Evolutionary conservation across 2,329 filamentous ascomycete species (phyloP), one percentile per base, ranked within the genome.

Genomic region (Aspergillus udagawae): DNA sequence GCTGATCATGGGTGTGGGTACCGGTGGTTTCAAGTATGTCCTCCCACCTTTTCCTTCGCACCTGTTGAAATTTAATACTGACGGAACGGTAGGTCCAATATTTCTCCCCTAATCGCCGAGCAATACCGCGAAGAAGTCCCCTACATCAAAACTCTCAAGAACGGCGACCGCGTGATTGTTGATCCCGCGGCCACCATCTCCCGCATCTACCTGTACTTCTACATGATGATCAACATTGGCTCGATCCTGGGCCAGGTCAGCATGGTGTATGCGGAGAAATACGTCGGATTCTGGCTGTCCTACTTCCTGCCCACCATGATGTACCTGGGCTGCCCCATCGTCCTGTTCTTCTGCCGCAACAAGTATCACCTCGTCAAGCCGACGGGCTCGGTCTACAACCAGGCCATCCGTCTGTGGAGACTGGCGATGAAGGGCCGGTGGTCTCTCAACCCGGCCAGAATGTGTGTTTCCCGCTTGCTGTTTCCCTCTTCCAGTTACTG

Each of bases 211-310:
- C 80, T 85, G 64, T 87, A 84, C 72, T 90, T 89, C 71, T 91
- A 90, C 73, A 78, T 89, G 55, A 82, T 86, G 67, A 87, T 89
- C 75, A 90, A 90, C 67, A 69, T 88, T 14, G 88, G 88, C 32
- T 83, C 86, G 27, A 75, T 87, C 48, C 67, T 79, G 49, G 84
- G 81, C 48, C 85, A 86, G 71, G 80, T 88, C 56, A 78, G 77
- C 66, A 91, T 88, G 84, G 86, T 86, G 35, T 92, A 89, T 67
- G 84, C 87, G 1, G 89, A 91, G 73, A 87, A 88, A 69, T 90
- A 89, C 60, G 81, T 90, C 50, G 88, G 88, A 7, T 91, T 90
- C 78, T 92, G 86, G 86, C 80, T 89, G 25, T 81, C 88, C 0
- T 92, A 80, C 75, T 73, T 88, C 42, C 79, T 91, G 10, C 88